phyloP scores from a whole-genome alignment of 140 eudicot genomes.

The Eryngium alpinum region DNA sequence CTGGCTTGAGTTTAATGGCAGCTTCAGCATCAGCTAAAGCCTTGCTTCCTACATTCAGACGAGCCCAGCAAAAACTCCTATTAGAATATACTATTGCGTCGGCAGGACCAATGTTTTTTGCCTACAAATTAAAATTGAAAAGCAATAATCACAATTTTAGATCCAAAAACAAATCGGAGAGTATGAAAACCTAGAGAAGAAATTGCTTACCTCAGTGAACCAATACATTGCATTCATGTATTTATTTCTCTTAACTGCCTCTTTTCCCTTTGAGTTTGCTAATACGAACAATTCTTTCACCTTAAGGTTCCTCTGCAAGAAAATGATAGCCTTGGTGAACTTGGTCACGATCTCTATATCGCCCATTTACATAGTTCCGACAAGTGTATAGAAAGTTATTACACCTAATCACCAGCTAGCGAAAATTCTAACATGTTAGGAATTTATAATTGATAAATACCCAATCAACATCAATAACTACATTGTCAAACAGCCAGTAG shows the following conservation, averaged over 20 bases:
- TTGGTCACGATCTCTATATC: not conserved
- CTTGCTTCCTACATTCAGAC: not conserved
- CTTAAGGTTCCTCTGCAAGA: slow-evolving; percentile 12
- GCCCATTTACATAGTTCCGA: not conserved
- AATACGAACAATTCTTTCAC: not conserved
- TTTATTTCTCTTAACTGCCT: slow-evolving; percentile 5
- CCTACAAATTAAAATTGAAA: not conserved
- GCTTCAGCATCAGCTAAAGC: not conserved
- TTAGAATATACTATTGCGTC: not conserved
- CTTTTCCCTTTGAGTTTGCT: slow-evolving; percentile 26
- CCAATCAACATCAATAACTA: no score
- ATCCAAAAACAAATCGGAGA: no score
- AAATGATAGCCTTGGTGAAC: not conserved
- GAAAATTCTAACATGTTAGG: no score
- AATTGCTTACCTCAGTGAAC: not conserved
- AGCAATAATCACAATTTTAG: no score
- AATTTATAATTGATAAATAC: no score
- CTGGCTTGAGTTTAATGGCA: not conserved
- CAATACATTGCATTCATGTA: not conserved
- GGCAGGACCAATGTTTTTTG: not conserved
- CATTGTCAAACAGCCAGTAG: no score
- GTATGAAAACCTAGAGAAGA: not conserved
- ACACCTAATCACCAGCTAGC: no score
- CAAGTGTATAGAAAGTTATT: not conserved
- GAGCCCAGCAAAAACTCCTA: not conserved